Evolutionary conservation across 1,284 basidiomycete species (phyloP), one percentile per base, ranked within the genome.

Genomic region (Sporisorium sorghi): DNA sequence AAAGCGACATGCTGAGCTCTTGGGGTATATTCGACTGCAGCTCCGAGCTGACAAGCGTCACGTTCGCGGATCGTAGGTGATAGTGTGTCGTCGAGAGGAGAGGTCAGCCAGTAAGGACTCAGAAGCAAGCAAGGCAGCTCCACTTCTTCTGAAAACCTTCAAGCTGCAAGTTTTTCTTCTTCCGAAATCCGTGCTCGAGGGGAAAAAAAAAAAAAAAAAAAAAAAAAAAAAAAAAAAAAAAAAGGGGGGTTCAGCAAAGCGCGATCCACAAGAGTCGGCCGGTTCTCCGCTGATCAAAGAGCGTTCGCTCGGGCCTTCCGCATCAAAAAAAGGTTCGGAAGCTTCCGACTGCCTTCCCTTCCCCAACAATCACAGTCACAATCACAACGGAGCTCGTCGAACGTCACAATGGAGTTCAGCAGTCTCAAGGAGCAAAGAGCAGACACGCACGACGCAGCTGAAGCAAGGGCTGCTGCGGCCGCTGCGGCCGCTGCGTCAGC

Each of bases 341-440:
- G 46, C 46, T 49, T 57, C 46, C 55, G 37, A 58, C n/a, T 24
- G n/a, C 39, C 28, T 32, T 47, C 11, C 32, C 40, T n/a, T n/a
- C n/a, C n/a, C n/a, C n/a, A n/a, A 17, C 9, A 15, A 53, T n/a
- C n/a, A n/a, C n/a, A n/a, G n/a, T n/a, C n/a, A n/a, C n/a, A n/a
- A n/a, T n/a, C n/a, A n/a, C n/a, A n/a, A n/a, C n/a, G n/a, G n/a
- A n/a, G n/a, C n/a, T n/a, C n/a, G n/a, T 40, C 37, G 35, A 37
- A 17, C 35, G 33, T 30, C 24, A 58, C 35, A 3, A 73, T 75
- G 73, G 68, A 71, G 55, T 68, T 71, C 58, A 64, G 48, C 60
- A 68, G 67, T 39, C 68, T 68, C 43, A 58, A 68, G 28, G 68
- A 68, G 44, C 68, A 71, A 52, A 39, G 62, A 21, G 21, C 26